Conservation (phyloP, 441 rosid species). For the Rhodomyrtus psidioides region DNA sequence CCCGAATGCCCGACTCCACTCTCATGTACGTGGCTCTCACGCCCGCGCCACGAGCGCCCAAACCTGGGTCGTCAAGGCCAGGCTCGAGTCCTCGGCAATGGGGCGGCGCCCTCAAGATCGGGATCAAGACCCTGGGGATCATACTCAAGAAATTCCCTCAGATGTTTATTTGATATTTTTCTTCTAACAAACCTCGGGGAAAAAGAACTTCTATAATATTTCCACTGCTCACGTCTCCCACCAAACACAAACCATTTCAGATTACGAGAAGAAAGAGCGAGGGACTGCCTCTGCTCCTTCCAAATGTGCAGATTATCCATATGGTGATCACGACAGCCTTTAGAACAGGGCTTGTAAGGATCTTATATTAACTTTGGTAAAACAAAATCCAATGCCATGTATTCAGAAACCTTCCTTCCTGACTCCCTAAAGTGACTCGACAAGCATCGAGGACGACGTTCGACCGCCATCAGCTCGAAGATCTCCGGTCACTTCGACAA, state of each 20-base stretch:
- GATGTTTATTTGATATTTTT: neutral
- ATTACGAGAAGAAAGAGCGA: no score
- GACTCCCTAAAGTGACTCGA: neutral
- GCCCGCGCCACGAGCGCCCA: fast-evolving
- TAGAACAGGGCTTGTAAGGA: no score
- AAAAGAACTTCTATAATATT: no score
- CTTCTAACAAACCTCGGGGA: no score
- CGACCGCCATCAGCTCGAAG: fast-evolving
- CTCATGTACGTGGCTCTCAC: neutral
- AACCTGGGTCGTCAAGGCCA: neutral
- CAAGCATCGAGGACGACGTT: no score
- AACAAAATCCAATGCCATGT: neutral
- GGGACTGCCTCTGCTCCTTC: no score
- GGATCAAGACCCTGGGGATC: fast-evolving
- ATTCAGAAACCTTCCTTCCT: fast-evolving
- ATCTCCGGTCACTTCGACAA: neutral
- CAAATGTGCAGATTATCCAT: no score
- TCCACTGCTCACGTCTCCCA: no score
- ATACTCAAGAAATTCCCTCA: neutral
- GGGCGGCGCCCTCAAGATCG: neutral
- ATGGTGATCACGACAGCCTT: no score
- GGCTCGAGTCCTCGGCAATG: neutral
- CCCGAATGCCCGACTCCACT: fast-evolving
- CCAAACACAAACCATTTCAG: no score
- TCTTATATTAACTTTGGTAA: no score